Evolutionary conservation across 345 rosid species (phyloP).

Genomic region (Capsella bursapastoris): DNA sequence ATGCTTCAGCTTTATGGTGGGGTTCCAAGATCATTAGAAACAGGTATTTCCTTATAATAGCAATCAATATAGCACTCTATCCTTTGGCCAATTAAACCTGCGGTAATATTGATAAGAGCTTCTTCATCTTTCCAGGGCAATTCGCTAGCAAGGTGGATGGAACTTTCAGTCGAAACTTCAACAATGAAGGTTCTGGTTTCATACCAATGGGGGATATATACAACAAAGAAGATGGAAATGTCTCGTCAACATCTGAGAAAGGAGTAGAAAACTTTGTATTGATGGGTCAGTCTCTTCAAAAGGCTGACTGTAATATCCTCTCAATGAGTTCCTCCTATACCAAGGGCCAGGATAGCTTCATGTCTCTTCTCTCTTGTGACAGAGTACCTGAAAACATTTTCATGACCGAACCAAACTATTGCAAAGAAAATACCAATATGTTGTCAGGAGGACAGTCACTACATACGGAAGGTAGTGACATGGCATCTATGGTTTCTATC

Average conservation of each 20-base stretch:
- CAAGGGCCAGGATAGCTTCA: conserved; percentile 50
- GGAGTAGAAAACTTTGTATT: conserved; percentile 47
- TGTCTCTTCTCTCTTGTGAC: conserved; percentile 29
- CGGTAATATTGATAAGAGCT: conserved; percentile 19
- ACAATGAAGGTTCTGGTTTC: conserved; percentile 45
- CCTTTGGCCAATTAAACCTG: conserved; percentile 19
- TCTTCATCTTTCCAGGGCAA: conserved; percentile 27
- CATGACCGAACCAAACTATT: neutral
- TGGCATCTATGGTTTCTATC: conserved; percentile 30
- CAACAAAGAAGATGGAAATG: conserved; percentile 46
- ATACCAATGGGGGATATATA: conserved; percentile 54
- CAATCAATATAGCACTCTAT: conserved; percentile 9
- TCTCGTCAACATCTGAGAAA: conserved; percentile 45
- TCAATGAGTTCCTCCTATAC: conserved; percentile 58
- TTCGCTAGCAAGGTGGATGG: conserved; percentile 43
- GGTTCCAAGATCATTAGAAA: conserved; percentile 21
- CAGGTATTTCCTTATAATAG: conserved; percentile 21
- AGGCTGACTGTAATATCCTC: conserved; percentile 48
- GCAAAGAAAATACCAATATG: conserved; percentile 19
- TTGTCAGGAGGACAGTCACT: conserved; percentile 23
- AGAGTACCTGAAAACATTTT: conserved; percentile 28
- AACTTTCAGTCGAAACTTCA: conserved; percentile 49
- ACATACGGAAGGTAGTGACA: conserved; percentile 19
- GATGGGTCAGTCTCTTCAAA: conserved; percentile 50
- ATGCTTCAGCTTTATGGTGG: conserved; percentile 36